Evolutionary conservation across 805 yeast species (phyloP).

Genomic region (Suhomyces sp.): DNA sequence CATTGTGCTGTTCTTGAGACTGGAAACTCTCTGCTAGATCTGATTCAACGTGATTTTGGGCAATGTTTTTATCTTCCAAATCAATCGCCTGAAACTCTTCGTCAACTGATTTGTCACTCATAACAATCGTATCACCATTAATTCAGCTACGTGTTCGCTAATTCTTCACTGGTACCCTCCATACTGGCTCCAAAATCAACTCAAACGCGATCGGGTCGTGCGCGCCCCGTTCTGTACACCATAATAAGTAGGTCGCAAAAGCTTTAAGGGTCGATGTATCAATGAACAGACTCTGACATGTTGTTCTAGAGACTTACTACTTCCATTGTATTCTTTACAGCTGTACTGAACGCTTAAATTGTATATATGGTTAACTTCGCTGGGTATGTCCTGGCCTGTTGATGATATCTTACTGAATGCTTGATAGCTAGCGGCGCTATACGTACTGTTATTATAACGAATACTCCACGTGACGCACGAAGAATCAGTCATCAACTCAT

Average conservation of each 20-base stretch:
- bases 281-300: not conserved
- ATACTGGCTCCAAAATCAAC: not conserved
- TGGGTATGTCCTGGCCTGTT: not conserved
- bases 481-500: not conserved
- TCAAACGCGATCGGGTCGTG: constrained; percentile 1
- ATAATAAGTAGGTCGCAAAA: not conserved
- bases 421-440: not conserved
- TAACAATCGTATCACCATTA: not conserved
- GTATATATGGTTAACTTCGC: not conserved
- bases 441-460: not conserved
- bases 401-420: not conserved
- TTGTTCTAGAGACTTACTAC: not conserved
- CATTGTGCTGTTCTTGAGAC: not conserved
- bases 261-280: not conserved
- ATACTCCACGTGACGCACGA: not conserved
- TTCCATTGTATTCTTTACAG: not conserved
- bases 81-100: not conserved
- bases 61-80: not conserved
- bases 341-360: not conserved
- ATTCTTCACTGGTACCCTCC: not conserved
- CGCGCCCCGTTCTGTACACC: not conserved
- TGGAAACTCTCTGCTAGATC: not conserved
- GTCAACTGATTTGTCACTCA: not conserved
- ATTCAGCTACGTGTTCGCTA: not conserved
- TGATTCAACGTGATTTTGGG: not conserved